phyloP scores from a whole-genome alignment of 1,284 basidiomycete genomes.

The Meira nashicola region DNA sequence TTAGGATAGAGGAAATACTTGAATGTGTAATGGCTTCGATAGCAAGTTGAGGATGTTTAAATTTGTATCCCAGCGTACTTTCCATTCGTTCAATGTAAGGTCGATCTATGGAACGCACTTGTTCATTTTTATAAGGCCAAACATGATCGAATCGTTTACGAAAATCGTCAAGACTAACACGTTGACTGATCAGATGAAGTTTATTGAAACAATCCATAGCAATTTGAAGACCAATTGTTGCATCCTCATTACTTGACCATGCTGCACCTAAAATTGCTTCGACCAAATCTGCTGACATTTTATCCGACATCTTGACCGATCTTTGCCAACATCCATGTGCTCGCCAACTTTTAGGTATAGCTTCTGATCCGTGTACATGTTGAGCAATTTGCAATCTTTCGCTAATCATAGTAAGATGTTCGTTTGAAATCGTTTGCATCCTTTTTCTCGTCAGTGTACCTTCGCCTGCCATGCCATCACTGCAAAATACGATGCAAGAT shows the following conservation, averaged over 20 bases:
- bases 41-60: constrained; percentile 32
- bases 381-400: background rate
- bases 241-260: background rate
- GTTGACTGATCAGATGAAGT: background rate
- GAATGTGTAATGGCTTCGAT: constrained; percentile 38
- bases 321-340: background rate
- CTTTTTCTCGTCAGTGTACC: constrained; percentile 28
- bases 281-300: constrained; percentile 28
- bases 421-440: constrained; percentile 29
- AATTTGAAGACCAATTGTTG: background rate
- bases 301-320: constrained; percentile 14
- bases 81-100: constrained; percentile 13
- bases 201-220: background rate
- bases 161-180: too few species aligned
- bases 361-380: background rate
- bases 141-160: background rate
- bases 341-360: background rate
- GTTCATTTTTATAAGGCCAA: background rate
- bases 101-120: background rate
- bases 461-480: constrained; percentile 16
- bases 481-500: constrained; percentile 28
- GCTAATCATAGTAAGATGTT: constrained; percentile 20
- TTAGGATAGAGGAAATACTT: constrained; percentile 17
- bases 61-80: constrained; percentile 20
- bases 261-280: constrained; percentile 31